These are phyloP conservation scores for Withania somnifera DNA, from an alignment of 305 asterid genomes.

Conservation along the genomic window DNA sequence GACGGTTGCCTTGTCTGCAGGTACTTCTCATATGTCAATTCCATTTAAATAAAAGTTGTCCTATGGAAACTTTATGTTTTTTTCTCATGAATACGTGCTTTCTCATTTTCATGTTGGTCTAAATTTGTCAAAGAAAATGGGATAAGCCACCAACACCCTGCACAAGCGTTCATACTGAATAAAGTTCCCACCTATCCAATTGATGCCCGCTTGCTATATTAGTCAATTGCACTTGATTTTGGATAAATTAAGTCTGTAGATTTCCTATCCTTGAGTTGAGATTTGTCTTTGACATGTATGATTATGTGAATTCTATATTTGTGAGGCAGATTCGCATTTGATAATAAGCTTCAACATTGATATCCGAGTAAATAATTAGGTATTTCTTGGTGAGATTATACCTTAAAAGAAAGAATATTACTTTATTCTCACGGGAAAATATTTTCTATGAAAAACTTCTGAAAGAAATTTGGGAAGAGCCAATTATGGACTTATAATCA, in stretches of 20 bases:
- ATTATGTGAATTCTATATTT: neutral
- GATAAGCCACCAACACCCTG: neutral
- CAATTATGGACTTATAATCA: neutral
- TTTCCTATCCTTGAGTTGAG: neutral
- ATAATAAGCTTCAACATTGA: neutral
- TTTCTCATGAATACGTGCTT: neutral
- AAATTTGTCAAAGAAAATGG: neutral
- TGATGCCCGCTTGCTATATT: neutral
- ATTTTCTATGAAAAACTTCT: neutral
- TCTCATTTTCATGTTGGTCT: neutral
- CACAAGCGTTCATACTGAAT: neutral
- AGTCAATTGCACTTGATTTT: neutral
- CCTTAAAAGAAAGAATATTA: neutral
- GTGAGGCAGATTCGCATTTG: neutral
- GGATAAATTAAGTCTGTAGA: neutral
- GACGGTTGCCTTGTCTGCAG: constrained; percentile 43
- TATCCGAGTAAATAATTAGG: neutral
- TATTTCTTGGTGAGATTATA: neutral
- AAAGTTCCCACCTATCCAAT: neutral
- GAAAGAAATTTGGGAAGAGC: neutral
- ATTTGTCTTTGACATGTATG: neutral
- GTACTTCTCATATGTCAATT: constrained; percentile 10
- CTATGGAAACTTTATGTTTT: neutral
- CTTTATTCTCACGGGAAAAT: neutral
- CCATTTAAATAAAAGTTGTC: neutral